phyloP scores from a whole-genome alignment of 2,329 filamentous ascomycete genomes.

The Colletotrichum noveboracense region DNA sequence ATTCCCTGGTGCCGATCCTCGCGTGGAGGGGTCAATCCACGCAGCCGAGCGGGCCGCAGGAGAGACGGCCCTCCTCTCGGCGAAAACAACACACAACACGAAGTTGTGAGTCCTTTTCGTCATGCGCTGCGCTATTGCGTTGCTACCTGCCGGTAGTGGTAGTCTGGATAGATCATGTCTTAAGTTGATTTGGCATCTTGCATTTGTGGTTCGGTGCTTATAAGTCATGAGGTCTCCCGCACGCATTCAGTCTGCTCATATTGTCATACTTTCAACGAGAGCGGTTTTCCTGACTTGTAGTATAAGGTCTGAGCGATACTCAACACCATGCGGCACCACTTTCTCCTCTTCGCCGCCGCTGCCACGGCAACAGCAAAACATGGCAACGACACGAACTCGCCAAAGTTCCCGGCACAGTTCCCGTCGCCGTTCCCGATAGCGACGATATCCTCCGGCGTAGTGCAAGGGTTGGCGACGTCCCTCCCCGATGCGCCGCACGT shows the following conservation, averaged over 20 bases:
- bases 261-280: neutral
- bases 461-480: neutral
- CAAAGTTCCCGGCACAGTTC: neutral
- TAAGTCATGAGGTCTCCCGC: neutral
- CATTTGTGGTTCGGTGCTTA: neutral
- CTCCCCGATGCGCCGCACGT: neutral
- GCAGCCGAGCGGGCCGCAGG: neutral
- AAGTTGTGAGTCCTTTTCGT: neutral
- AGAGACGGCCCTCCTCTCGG: neutral
- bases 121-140: neutral
- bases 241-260: neutral
- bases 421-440: neutral
- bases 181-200: neutral
- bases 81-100: neutral
- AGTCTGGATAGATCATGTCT: neutral
- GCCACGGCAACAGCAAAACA: neutral
- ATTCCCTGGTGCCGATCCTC: neutral
- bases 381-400: neutral
- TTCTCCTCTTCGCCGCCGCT: neutral
- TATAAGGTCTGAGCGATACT: neutral
- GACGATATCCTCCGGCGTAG: neutral
- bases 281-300: neutral
- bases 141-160: neutral
- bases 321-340: neutral
- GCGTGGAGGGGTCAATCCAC: neutral